Evolutionary conservation across 306 rosid genomes (phyloP), one percentile per base, ranked within the genome.

Genomic region (Rosa chinensis): DNA sequence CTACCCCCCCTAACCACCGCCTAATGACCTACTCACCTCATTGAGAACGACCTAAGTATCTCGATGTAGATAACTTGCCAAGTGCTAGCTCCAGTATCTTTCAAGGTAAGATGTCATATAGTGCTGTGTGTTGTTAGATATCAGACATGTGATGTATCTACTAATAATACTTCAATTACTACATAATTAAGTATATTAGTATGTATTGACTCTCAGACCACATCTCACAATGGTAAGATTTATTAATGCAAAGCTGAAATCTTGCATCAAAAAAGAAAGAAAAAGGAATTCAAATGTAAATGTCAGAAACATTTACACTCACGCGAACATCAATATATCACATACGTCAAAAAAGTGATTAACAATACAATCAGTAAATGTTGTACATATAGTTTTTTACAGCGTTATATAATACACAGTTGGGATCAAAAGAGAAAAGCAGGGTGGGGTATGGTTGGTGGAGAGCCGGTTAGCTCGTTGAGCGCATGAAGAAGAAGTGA

Each of bases 371-470:
- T 32, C 37, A 32, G 37, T 32, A 32, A 32, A 32, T 32, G 3
- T 32, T 0, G 8, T 63, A 63, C 4, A 5, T 2, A 47, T 48
- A 8, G 6, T 25, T 50, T 52, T 35, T 35, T 10, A 8, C 2
- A 6, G 11, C 42, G 32, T 5, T 11, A 5, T 28, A 2, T 1
- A 8, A 9, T 2, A 37, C 11, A 8, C 43, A 44, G 20, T 61
- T 44, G 74, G 23, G 55, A 43, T 74, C 4, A 21, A 28, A 32
- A 32, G 6, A 64, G 49, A 72, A 52, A 48, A 40, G 49, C 25
- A 23, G 63, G 64, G 90, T 86, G 81, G 87, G 92, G 78, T 84
- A 67, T 77, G 93, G 92, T 89, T 86, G 97, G 96, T 92, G 82
- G 44, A 63, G 82, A 81, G 84, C 89, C 69, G 89, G 88, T 92